These are phyloP conservation scores for Aspergillus sparsus DNA, from an alignment of 495 filamentous ascomycete species.

Conservation along the genomic window DNA sequence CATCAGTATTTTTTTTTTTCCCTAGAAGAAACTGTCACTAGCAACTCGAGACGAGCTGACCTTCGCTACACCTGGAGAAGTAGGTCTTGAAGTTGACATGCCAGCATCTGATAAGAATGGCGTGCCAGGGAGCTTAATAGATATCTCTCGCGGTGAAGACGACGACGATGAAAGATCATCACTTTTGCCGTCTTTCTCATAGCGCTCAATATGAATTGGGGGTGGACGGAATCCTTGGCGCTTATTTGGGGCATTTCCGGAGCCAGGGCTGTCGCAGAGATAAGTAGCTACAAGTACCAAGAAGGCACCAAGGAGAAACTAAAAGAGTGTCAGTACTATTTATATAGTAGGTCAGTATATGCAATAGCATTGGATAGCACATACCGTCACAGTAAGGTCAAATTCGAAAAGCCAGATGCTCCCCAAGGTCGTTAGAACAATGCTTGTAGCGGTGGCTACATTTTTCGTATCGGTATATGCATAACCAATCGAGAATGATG, in stretches of 20 bases:
- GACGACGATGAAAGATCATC: conserved; percentile 53
- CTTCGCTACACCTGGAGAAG: conserved; percentile 61
- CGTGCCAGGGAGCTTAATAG: conserved; percentile 52
- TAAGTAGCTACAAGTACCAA: conserved; percentile 80
- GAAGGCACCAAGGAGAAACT: conserved; percentile 81
- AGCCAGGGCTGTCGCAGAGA: conserved; percentile 65
- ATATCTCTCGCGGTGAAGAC: conserved; percentile 46
- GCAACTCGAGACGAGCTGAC: conserved; percentile 39
- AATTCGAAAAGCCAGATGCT: conserved; percentile 87
- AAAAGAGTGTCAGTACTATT: background rate
- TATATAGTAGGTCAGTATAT: conserved; percentile 25
- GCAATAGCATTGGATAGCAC: conserved; percentile 34
- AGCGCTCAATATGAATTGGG: conserved; percentile 72
- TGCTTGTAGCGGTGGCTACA: conserved; percentile 87
- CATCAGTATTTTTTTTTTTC: conserved; percentile 32
- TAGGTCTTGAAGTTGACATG: conserved; percentile 65
- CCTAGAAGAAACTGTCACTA: conserved; percentile 37
- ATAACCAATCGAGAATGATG: conserved; percentile 83
- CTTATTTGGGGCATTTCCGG: conserved; percentile 39
- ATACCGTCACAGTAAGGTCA: conserved; percentile 66
- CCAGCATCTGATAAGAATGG: conserved; percentile 55
- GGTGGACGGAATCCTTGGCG: conserved; percentile 59
- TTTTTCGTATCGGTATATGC: conserved; percentile 71
- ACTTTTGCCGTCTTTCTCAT: conserved; percentile 61
- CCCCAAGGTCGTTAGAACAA: conserved; percentile 78